A percentile compares a stretch with the other conserved stretches of the same genome.
These are phyloP conservation scores for Decorospora gaudefroyi DNA, from an alignment of 2,329 filamentous ascomycete species.

Conservation along the genomic window DNA sequence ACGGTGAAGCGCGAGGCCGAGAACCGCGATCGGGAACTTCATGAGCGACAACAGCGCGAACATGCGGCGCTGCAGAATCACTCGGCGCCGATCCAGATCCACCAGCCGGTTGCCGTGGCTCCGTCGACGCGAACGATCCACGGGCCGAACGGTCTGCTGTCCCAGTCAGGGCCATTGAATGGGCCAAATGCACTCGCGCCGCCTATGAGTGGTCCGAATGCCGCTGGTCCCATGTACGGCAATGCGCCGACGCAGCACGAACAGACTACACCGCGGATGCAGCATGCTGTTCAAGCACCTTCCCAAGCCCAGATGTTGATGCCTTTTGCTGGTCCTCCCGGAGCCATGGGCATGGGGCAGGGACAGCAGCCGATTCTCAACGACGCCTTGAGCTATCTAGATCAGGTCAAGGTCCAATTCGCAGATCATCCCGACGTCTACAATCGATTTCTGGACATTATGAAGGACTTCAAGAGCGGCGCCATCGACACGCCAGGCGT, in stretches of 20 bases:
- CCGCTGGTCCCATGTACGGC: slow-evolving; percentile 69
- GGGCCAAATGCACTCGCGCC: slow-evolving; percentile 54
- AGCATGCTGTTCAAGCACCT: slow-evolving; percentile 62
- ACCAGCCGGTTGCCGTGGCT: slow-evolving; percentile 83
- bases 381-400: slow-evolving; percentile 90
- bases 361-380: slow-evolving; percentile 85
- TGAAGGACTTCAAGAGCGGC: slow-evolving; percentile 99
- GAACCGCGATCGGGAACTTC: slow-evolving; percentile 62
- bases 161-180: slow-evolving; percentile 59
- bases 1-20: slow-evolving; percentile 51
- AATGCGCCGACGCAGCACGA: slow-evolving; percentile 67
- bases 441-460: slow-evolving; percentile 95
- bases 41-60: slow-evolving; percentile 63
- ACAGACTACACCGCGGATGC: slow-evolving; percentile 61
- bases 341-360: slow-evolving; percentile 67
- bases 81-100: slow-evolving; percentile 84
- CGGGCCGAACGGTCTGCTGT: slow-evolving; percentile 84
- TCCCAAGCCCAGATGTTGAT: slow-evolving; percentile 59
- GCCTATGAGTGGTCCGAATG: slow-evolving; percentile 63
- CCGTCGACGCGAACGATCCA: slow-evolving; percentile 80
- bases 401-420: slow-evolving; percentile 98
- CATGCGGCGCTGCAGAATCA: slow-evolving; percentile 82
- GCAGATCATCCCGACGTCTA: slow-evolving; percentile 97
- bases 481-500: slow-evolving; percentile 98
- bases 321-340: slow-evolving; percentile 52